A percentile compares a stretch with the other conserved stretches of the same genome.
phyloP scores from a whole-genome alignment of 164 flowering plant species.

The Stephania cephalantha region DNA sequence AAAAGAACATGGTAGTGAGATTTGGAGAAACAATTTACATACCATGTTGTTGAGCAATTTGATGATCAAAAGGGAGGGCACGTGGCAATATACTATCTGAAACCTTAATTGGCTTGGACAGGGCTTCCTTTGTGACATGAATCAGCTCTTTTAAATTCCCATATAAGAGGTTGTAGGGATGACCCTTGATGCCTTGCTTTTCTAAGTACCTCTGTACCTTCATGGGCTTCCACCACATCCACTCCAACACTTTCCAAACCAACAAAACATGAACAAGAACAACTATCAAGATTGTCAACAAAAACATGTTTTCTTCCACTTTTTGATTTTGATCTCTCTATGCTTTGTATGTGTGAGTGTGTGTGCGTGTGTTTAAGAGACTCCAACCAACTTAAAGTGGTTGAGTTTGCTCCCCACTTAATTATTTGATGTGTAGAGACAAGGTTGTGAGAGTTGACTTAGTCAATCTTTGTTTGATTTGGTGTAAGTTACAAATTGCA shows the following conservation, averaged over 20 bases:
- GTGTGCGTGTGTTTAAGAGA: no score
- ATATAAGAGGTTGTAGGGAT: constrained; percentile 23
- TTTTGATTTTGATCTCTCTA: no score
- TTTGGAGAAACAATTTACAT: no score
- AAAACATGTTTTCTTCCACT: background rate
- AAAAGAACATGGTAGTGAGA: no score
- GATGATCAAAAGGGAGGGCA: constrained; percentile 15
- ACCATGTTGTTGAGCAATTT: constrained; percentile 22
- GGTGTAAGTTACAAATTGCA: no score
- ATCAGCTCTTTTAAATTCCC: constrained; percentile 29
- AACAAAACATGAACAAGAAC: background rate
- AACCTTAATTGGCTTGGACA: constrained; percentile 23
- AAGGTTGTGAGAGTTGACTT: no score
- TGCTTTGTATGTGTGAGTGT: no score
- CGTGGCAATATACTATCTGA: constrained; percentile 24
- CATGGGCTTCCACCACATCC: constrained; percentile 38
- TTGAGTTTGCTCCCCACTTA: no score
- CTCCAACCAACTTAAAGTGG: no score
- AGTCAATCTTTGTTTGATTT: no score
- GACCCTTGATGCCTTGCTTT: constrained; percentile 30
- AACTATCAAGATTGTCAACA: background rate
- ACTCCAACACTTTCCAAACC: constrained; percentile 27
- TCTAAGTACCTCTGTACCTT: constrained; percentile 27
- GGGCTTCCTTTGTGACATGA: constrained; percentile 15
- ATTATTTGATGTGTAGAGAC: no score